Percentiles rank a stretch among this genome's conserved stretches.
Conservation (phyloP, 1,139 yeast genomes). For the Candida sojae region DNA sequence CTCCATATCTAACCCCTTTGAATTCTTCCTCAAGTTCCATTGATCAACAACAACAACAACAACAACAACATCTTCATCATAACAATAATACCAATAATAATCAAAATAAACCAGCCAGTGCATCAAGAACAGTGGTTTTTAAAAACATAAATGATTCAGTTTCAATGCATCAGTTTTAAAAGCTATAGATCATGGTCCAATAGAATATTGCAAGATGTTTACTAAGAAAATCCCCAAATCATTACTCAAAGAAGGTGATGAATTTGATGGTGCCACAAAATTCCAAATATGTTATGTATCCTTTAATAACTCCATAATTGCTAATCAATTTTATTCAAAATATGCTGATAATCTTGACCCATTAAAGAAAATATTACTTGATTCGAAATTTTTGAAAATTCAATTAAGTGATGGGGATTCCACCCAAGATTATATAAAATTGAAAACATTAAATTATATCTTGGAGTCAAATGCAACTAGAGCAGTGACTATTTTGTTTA, state of each 20-base stretch:
- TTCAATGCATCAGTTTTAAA: slow-evolving; percentile 33
- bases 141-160: slow-evolving; percentile 30
- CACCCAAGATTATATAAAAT: slow-evolving; percentile 39
- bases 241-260: slow-evolving; percentile 15
- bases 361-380: slow-evolving; percentile 27
- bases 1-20: slow-evolving; percentile 22
- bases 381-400: slow-evolving; percentile 34
- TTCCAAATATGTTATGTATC: slow-evolving; percentile 39
- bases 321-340: slow-evolving; percentile 36
- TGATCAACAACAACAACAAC: not conserved
- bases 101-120: slow-evolving; percentile 5
- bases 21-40: slow-evolving; percentile 6
- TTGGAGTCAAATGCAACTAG: slow-evolving; percentile 44
- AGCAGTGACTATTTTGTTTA: slow-evolving; percentile 25
- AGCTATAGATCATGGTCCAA: slow-evolving; percentile 44
- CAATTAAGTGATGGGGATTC: slow-evolving; percentile 28
- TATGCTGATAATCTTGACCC: slow-evolving; percentile 29
- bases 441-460: slow-evolving; percentile 45
- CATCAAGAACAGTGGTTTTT: slow-evolving; percentile 40
- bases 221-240: slow-evolving; percentile 29
- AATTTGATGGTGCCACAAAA: slow-evolving; percentile 13
- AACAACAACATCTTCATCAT: not conserved
- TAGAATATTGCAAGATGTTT: slow-evolving; percentile 42
- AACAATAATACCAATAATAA: not conserved
- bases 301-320: slow-evolving; percentile 39